Conservation (phyloP, 1,284 basidiomycete species). For the Pyrrhoderma noxium region DNA sequence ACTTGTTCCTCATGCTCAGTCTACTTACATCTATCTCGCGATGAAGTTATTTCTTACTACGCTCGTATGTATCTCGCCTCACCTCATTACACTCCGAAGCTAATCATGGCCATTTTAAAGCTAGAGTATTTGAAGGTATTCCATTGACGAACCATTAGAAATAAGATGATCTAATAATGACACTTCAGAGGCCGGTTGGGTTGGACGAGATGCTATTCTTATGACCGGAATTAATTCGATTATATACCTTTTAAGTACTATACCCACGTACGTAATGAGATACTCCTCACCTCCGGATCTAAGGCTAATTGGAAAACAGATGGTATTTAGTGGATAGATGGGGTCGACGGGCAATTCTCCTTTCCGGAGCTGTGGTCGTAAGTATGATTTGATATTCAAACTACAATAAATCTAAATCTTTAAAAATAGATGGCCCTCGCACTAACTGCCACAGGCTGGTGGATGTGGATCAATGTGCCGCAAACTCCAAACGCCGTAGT, state of each 20-base stretch:
- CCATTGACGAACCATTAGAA: not conserved
- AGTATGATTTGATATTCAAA: slow-evolving; percentile 25
- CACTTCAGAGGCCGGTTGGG: slow-evolving; percentile 85
- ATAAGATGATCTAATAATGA: slow-evolving; percentile 6
- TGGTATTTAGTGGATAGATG: slow-evolving; percentile 95
- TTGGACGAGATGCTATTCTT: slow-evolving; percentile 91
- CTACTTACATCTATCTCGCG: not conserved
- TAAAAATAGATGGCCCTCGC: slow-evolving; percentile 65
- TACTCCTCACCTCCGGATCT: not conserved
- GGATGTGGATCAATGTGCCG: slow-evolving; percentile 88
- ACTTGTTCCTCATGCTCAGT: not conserved
- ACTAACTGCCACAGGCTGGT: slow-evolving; percentile 76
- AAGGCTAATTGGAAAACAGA: slow-evolving; percentile 32
- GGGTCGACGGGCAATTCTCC: slow-evolving; percentile 84
- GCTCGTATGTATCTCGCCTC: slow-evolving; percentile 54
- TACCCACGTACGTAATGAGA: slow-evolving; percentile 61
- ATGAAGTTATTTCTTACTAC: slow-evolving; percentile 86
- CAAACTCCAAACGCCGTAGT: slow-evolving; percentile 88
- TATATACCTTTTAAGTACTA: slow-evolving; percentile 78
- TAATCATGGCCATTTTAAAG: slow-evolving; percentile 29
- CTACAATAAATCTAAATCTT: not conserved
- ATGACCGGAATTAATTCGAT: slow-evolving; percentile 96
- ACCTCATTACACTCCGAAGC: slow-evolving; percentile 13
- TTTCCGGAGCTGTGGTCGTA: slow-evolving; percentile 84
- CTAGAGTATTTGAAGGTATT: slow-evolving; percentile 78